These are phyloP conservation scores for Acanthamoeba lenticulata DNA, from an alignment of 208 protist species.

Conservation along the genomic window DNA sequence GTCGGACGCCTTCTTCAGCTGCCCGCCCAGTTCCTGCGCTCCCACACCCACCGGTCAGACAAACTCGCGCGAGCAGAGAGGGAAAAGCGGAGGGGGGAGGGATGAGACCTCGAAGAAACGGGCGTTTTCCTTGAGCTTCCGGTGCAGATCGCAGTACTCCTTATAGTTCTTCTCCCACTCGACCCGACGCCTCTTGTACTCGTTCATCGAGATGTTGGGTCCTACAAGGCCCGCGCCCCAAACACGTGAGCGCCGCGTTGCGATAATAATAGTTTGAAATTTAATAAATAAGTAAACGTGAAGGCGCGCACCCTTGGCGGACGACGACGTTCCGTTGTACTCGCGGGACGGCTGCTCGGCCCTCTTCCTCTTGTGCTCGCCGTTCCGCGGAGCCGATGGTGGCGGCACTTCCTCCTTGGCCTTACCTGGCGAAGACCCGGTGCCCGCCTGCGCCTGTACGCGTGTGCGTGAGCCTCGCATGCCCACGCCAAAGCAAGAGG, in stretches of 20 bases:
- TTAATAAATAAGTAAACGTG: not conserved
- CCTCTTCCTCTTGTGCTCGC: not conserved
- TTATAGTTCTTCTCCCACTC: constrained; percentile 55
- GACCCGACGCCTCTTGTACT: not conserved
- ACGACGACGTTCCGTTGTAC: not conserved
- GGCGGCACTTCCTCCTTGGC: not conserved
- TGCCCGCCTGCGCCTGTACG: not conserved
- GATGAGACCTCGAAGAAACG: not conserved
- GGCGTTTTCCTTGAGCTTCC: constrained; percentile 27
- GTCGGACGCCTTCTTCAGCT: constrained; percentile 6
- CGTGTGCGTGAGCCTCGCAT: too few relatives aligned
- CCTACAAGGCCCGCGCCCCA: not conserved
- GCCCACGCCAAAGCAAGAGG: not conserved
- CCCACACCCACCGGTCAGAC: not conserved
- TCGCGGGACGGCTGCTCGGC: not conserved
- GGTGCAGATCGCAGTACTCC: constrained; percentile 17
- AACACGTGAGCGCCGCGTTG: too few relatives aligned
- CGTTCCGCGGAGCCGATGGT: not conserved
- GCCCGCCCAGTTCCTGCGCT: not conserved
- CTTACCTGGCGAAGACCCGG: not conserved
- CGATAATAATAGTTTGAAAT: too few relatives aligned
- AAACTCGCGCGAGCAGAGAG: not conserved
- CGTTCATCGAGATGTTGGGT: not conserved
- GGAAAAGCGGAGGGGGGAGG: not conserved
- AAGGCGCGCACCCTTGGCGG: not conserved